Base-by-base conservation (phyloP, 2,329 filamentous ascomycete species). In the Diaporthe nobilis region DNA sequence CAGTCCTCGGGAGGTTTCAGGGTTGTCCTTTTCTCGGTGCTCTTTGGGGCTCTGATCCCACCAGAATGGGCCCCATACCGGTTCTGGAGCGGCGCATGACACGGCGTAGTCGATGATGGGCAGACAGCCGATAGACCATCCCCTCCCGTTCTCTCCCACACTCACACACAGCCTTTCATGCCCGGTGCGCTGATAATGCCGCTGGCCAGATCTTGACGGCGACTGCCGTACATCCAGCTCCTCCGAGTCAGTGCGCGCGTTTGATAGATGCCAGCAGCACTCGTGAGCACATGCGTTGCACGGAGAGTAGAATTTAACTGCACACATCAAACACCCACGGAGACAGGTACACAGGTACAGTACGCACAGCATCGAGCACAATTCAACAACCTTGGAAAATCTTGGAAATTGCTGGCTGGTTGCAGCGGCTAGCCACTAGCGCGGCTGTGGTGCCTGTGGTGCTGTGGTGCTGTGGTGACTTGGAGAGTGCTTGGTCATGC, bases 371-470 rank as follows among this genome's bases (percentile, higher is more conserved):
- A 51, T 15, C 44, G 28, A 37, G 44, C 60, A 53, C 63, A 20
- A 49, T 37, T 47, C 31, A 10, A 55, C 44, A 70, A 55, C 28
- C 44, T 67, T 67, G 63, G 42, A 55, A 70, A 55, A 55, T 55
- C 49, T 55, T 55, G 47, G 47, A 70, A 70, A 70, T 51, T 70
- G 65, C 65, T 70, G 47, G 65, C 65, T 68, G 65, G 65, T 70
- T 70, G 34, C 49, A 70, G 65, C 65, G 65, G 65, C 65, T 70
- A 70, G 34, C 22, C n/a, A 31, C 65, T 70, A 70, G 65, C 65
- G 65, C 47, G 65, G 65, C 65, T 68, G 58, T 61, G 58, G 15
- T 15, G 57, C 28, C 42, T 55, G 51, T 28, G 51, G 51, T 55
- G 34, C 31, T 34, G 31, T 34, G 31, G 31, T 34, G 49, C 49